A percentile compares a stretch with the other conserved stretches of the same genome.
These are phyloP conservation scores for Septoria linicola DNA, from an alignment of 2,329 filamentous ascomycete genomes.

Conservation along the genomic window DNA sequence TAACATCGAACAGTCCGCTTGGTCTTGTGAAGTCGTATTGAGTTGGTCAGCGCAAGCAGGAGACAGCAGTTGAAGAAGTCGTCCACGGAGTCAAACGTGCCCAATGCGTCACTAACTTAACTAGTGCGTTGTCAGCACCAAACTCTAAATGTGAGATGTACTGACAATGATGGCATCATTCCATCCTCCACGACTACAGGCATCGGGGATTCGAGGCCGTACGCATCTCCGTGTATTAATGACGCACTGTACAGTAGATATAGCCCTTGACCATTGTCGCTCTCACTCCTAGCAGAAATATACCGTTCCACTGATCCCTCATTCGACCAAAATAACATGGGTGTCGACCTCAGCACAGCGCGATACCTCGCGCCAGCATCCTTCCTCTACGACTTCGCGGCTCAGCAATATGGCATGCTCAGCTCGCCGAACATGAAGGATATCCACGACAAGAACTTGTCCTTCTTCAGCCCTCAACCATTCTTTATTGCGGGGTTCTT, in stretches of 20 bases:
- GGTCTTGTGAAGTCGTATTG: no score
- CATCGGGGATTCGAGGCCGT: not conserved
- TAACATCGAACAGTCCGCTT: no score
- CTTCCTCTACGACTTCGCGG: constrained; percentile 58
- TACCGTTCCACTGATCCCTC: not conserved
- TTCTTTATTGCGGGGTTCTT: constrained; percentile 62
- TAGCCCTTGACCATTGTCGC: not conserved
- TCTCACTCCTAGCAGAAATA: no score
- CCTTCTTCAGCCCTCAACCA: constrained; percentile 59
- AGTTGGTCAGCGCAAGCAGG: no score
- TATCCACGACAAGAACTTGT: constrained; percentile 57
- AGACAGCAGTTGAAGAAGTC: no score
- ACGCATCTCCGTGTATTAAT: not conserved
- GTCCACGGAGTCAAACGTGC: no score
- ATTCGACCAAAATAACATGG: no score
- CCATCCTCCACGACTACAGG: constrained; percentile 10
- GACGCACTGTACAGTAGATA: not conserved
- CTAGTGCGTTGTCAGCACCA: no score
- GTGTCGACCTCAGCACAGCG: constrained; percentile 54
- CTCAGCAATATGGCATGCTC: constrained; percentile 61
- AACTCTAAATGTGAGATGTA: constrained; percentile 9
- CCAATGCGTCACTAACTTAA: no score
- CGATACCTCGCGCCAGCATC: constrained; percentile 55
- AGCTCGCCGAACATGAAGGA: constrained; percentile 59
- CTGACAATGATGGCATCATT: constrained; percentile 13